Base-by-base conservation (phyloP, 2,329 filamentous ascomycete genomes). In the Zarea fungicola region DNA sequence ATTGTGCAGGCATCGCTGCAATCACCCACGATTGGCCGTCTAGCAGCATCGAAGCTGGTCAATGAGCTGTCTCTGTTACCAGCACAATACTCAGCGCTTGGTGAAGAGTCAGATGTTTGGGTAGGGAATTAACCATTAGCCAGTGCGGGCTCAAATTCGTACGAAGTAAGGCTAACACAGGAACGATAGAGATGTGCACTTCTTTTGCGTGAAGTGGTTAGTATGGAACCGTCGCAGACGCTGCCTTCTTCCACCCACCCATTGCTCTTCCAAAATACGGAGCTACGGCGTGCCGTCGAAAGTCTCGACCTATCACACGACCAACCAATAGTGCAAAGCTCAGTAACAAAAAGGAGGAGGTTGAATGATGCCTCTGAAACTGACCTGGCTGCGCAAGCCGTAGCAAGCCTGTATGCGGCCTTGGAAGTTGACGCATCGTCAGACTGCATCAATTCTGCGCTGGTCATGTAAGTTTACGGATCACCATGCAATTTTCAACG, bases 11-110 rank as follows among this genome's bases (percentile, higher is more conserved):
- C 62, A 11, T 65, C 66, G n/a, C 37, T 68, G 3, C 51, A 56
- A 6, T 62, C 63, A 22, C 60, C 58, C 22, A 54, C 61, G 3
- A 60, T 73, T 31, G 65, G 65, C 11, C 66, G 70, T 29, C 56
- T 77, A 23, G 67, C 67, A 13, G 59, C 65, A 2, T 71, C 70
- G 5, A 73, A 73, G 40, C 61, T 76, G 14, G 60, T 72, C 8
- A 65, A 69, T n/a, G 64, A 69, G 31, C 58, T 73, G 23, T 61
- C 68, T n/a, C 59, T 69, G 18, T 52, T 70, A 11, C 59, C 62
- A 3, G 53, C 60, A 5, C 64, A 65, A 7, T 60, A 62, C 45
- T 58, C 63, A 1, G 52, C 55, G 2, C 52, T 68, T 18, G 56
- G 60, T 10, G 60, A 64, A 29, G 61, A 61, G 22, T 68, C 64